Base-by-base conservation (phyloP, 2,329 filamentous ascomycete species). In the Botrytis porri region DNA sequence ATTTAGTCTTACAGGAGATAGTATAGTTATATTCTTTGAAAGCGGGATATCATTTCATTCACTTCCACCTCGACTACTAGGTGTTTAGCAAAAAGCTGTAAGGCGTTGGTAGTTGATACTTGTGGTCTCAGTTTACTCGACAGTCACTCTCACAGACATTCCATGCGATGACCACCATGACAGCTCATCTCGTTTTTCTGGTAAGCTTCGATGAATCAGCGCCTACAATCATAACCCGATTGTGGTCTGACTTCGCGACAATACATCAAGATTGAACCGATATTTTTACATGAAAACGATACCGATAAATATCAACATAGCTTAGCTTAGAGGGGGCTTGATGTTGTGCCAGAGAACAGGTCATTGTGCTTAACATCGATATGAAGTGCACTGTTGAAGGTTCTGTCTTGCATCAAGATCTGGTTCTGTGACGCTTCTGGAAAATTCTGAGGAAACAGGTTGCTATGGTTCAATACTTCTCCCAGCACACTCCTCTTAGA, bases 401-500 rank as follows among this genome's bases (percentile, higher is more conserved):
- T 6, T 18, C 2, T 9, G 12, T 14, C 2, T 32, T 14, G 29
- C 32, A 60, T 25, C 2, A 10, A 60, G 18, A 29, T 60, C 8
- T 20, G 9, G 32, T 35, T 22, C 4, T 29, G 8, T 22, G 20
- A 22, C 5, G 10, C 16, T 14, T 60, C 20, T 22, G 32, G 57
- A 60, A n/a, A 51, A 10, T 5, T 51, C 32, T 60, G 5, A 16
- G 1, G 22, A 22, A 35, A 22, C 22, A n/a, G n/a, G 29, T 35
- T 35, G 29, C 57, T 12, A 10, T 20, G 16, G 3, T 10, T 22
- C 18, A 35, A 3, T 20, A 60, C 29, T 60, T 12, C 22, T 5
- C 9, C 29, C 0, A 1, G 18, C 18, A 59, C 3, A 35, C 0
- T 25, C 45, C 1, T 0, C 45, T 10, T 5, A 12, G 8, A 32